Conservation (phyloP, 495 filamentous ascomycete species). For the Lasiosphaeria ovina region DNA sequence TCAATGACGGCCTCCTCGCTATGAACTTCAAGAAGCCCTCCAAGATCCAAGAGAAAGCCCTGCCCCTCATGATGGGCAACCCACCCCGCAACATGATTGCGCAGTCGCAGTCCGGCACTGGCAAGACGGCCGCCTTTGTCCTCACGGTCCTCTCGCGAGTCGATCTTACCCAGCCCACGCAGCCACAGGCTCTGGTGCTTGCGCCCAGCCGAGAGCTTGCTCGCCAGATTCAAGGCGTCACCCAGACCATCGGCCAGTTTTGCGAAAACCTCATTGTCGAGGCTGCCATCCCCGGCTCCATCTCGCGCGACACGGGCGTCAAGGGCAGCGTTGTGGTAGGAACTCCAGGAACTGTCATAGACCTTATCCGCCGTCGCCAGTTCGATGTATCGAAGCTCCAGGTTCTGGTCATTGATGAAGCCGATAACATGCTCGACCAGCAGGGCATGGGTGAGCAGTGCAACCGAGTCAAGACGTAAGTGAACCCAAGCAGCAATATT, state of each 20-base stretch:
- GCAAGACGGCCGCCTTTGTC: constrained; percentile 96
- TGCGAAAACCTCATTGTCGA: constrained; percentile 66
- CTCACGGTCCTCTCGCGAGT: constrained; percentile 85
- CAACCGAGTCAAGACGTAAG: constrained; percentile 79
- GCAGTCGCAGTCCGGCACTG: constrained; percentile 97
- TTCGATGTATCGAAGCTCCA: constrained; percentile 64
- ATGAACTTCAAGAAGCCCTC: constrained; percentile 95
- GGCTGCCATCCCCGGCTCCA: constrained; percentile 76
- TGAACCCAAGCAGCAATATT: not conserved
- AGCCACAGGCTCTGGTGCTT: constrained; percentile 84
- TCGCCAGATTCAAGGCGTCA: constrained; percentile 85
- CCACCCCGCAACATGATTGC: constrained; percentile 91
- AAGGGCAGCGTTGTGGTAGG: constrained; percentile 79
- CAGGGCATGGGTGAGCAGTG: constrained; percentile 95
- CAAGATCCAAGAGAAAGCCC: constrained; percentile 91
- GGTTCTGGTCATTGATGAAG: constrained; percentile 86
- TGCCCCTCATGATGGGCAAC: constrained; percentile 80
- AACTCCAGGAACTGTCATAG: constrained; percentile 90
- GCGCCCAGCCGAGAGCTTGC: constrained; percentile 94
- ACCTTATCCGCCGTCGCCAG: constrained; percentile 70
- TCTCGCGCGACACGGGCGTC: constrained; percentile 58
- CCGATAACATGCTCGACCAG: constrained; percentile 93
- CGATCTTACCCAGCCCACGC: constrained; percentile 61
- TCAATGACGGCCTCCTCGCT: constrained; percentile 60
- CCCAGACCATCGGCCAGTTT: constrained; percentile 78